Base-by-base conservation (phyloP, 495 filamentous ascomycete species). In the Podospora fimiseda region DNA sequence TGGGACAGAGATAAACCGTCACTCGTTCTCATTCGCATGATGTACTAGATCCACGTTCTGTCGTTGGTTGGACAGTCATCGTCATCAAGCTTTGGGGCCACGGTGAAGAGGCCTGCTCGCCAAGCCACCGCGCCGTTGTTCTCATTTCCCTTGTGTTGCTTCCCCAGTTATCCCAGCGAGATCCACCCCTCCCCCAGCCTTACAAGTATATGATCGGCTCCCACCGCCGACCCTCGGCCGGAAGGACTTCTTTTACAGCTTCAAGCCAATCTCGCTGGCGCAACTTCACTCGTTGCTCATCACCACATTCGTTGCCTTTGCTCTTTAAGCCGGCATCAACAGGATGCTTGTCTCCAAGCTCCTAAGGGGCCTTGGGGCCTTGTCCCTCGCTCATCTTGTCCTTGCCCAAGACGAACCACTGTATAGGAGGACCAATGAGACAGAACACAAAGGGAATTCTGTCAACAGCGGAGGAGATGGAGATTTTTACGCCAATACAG, bases 341-440 rank as follows among this genome's bases (percentile, higher is more conserved):
- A 62, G 16, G 9, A 67, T 67, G 64, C 57, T 59, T 60, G 50
- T 67, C 30, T 39, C 55, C 52, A 63, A 53, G 59, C 57, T 67
- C 18, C 13, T 66, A 16, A 50, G 54, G 24, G 47, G 54, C 39
- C 51, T 63, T 13, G 64, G 61, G 51, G 51, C 60, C 13, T 24
- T 66, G 52, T 60, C 56, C 45, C 58, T 66, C 49, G 54, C 52
- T 43, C 56, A 50, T 14, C 8, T 58, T 33, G 61, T 50, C 18
- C 4, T 55, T 18, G 63, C 53, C 7, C 38, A 42, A 4, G 55
- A 61, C 13, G 24, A 21, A 8, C 54, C 48, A 9, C 20, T 55
- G 14, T 55, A 53, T 9, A 46, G 38, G 39, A 56, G 56, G 40
- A 22, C 40, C 13, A 59, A 61, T 21, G 56, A 58, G 9, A 53